Conservation (phyloP, 495 filamentous ascomycete species). For the Neurospora sp. region DNA sequence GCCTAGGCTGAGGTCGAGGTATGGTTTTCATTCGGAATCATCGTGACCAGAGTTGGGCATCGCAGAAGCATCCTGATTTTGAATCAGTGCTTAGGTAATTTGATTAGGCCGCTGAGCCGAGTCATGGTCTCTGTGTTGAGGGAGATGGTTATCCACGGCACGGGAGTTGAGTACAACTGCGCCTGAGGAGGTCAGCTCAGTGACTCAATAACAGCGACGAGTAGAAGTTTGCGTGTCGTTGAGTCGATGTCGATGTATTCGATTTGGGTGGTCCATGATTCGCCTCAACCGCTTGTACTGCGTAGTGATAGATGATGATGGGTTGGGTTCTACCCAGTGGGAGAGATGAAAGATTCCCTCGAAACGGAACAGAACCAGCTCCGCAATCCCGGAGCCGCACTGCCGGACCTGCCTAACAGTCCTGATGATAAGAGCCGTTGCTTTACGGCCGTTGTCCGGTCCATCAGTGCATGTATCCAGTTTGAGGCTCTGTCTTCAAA, state of each 20-base stretch:
- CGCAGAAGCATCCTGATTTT: not conserved
- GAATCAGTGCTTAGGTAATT: not conserved
- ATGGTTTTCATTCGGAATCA: not conserved
- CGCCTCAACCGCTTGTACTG: not conserved
- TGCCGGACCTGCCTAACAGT: not conserved
- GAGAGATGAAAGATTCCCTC: not conserved
- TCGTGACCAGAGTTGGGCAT: not conserved
- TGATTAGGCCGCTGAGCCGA: not conserved
- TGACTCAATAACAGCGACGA: not conserved
- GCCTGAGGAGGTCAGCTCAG: not conserved
- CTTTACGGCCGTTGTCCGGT: not conserved
- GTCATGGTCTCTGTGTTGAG: not conserved
- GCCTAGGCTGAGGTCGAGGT: not conserved
- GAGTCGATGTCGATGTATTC: not conserved
- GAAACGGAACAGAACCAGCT: not conserved
- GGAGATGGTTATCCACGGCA: not conserved
- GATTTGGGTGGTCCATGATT: not conserved
- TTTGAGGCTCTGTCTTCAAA: not conserved
- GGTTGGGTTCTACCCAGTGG: not conserved
- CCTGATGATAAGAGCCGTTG: not conserved
- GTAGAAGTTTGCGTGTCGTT: no score
- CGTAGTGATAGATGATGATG: not conserved
- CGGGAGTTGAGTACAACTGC: not conserved
- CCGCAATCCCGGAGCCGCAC: not conserved
- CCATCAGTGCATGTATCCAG: not conserved